Evolutionary conservation across 257 asterid species (phyloP), one percentile per base, ranked within the genome.

Genomic region (Fraxinus excelsior): DNA sequence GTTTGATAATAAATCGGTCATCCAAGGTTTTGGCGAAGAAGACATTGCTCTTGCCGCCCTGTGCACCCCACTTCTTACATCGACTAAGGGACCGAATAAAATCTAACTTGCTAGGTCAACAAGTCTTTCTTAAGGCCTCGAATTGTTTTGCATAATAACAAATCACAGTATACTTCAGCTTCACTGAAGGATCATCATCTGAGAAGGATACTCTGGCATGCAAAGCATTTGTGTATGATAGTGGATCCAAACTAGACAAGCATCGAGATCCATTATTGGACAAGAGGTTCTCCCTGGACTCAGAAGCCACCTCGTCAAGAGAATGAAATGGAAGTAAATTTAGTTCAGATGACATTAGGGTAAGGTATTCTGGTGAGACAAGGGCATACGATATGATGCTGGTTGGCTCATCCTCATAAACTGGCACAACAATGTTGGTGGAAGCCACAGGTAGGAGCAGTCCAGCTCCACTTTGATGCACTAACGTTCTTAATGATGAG

Each of bases 21-120:
- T 90, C 96, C 85, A 89, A 78, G 71, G 95, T 89, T 80, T 89
- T 89, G 35, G 93, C 93, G 64, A 91, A 91, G 70, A 88, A 89
- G 75, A 89, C 94, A 74, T 89, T 91, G 87, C 97, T 91, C 87
- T 91, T 89, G 80, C 97, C 97, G 77, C 97, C 94, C 86, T 89
- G 97, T 58, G 97, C 92, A 79, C 97, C 92, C 97, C 97, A 91
- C 80, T 84, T 91, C 84, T 86, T 91, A 83, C 97, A 91, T 69
- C 93, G 94, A 79, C 97, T 87, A 60, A 91, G 91, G 71, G 97
- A 89, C 53, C 90, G 90, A 74, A 91, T 53, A 71, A 85, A 91
- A 77, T 91, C 94, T 58, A 88, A 70, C 82, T 89, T 93, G 68
- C 83, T 83, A 7, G 89, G 88, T 74, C 90, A 85, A 81, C 87